Evolutionary conservation across 1,139 yeast species (phyloP), one percentile per base, ranked within the genome.

Genomic region (Yamadazyma trypodendri): DNA sequence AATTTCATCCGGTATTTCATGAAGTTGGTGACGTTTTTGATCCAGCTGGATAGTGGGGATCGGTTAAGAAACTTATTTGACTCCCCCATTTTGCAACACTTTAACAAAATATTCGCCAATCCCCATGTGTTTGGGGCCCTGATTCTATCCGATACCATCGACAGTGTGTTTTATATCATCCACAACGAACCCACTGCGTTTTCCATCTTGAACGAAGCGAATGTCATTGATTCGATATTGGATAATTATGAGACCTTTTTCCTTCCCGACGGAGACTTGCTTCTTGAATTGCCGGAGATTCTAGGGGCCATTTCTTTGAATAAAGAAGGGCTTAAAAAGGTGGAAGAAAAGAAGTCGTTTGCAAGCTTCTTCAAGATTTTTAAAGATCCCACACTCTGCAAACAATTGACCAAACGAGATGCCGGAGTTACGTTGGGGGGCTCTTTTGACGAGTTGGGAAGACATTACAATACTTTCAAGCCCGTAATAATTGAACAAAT

Each of bases 151-250:
- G 68, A 77, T 14, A 75, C 88, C 0, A 61, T 90, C 27, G 85
- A 80, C 47, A 77, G 84, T 15, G 73, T 89, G 17, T 77, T 84
- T 33, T 77, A 77, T 24, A 86, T 89, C 46, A 79, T 90, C 34
- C 94, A 90, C 55, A 86, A 85, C 48, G 97, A 90, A 52, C 96
- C 97, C 3, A 88, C 97, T 0, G 88, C 96, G 3, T 89, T 76
- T 53, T 75, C 87, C 2, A 84, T 90, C 34, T 71, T 90, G 50
- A 81, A 78, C 35, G 97, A 90, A 56, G 85, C 95, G 0, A 77
- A 79, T 2, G 79, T 87, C 1, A 77, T 89, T 28, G 85, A 84
- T 37, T 65, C 78, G 1, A 72, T 89, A 28, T 57, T 89, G 36
- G 72, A 75, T 40, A 68, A 77, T 49, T 78, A 84, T 62, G 62